Percentiles rank a stretch among this genome's conserved stretches.
Evolutionary conservation across 2,329 filamentous ascomycete genomes (phyloP).

Genomic region (Xylariaceae sp.): DNA sequence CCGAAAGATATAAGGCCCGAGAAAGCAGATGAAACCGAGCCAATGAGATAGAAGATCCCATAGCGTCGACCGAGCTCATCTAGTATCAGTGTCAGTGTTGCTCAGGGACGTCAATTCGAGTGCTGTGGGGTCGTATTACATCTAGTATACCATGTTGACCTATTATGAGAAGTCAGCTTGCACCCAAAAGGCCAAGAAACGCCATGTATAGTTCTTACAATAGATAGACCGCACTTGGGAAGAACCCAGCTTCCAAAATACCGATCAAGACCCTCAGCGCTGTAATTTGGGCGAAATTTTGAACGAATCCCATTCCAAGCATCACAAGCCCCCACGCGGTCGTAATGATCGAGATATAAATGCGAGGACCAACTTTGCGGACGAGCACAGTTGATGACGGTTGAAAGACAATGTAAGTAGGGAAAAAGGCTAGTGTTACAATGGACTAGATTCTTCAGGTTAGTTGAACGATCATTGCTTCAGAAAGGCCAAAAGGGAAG

Average conservation of each 20-base stretch:
- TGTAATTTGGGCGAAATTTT: slow-evolving; percentile 47
- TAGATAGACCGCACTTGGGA: slow-evolving; percentile 65
- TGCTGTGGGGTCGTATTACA: slow-evolving; percentile 38
- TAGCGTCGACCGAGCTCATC: slow-evolving; percentile 67
- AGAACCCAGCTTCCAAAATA: slow-evolving; percentile 64
- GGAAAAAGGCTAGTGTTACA: slow-evolving; percentile 67
- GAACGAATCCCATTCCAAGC: slow-evolving; percentile 61
- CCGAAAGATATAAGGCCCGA: slow-evolving; percentile 66
- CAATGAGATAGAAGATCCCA: slow-evolving; percentile 63
- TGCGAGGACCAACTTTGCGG: slow-evolving; percentile 59
- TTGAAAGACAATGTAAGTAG: slow-evolving; percentile 67
- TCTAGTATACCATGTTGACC: slow-evolving; percentile 62
- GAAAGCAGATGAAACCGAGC: slow-evolving; percentile 60
- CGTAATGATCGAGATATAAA: slow-evolving; percentile 51
- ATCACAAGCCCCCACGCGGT: slow-evolving; percentile 56
- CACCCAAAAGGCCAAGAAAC: not conserved
- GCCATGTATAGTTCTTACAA: slow-evolving; percentile 39
- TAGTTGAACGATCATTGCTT: not conserved
- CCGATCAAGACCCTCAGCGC: slow-evolving; percentile 56
- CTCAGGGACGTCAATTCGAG: not conserved
- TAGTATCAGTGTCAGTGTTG: slow-evolving; percentile 19
- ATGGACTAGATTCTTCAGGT: slow-evolving; percentile 41
- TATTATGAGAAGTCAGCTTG: slow-evolving; percentile 5
- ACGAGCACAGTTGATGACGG: slow-evolving; percentile 65
- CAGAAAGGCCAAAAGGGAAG: not conserved